phyloP scores from a whole-genome alignment of 2,329 filamentous ascomycete genomes.

The Diaporthe aspalathi region DNA sequence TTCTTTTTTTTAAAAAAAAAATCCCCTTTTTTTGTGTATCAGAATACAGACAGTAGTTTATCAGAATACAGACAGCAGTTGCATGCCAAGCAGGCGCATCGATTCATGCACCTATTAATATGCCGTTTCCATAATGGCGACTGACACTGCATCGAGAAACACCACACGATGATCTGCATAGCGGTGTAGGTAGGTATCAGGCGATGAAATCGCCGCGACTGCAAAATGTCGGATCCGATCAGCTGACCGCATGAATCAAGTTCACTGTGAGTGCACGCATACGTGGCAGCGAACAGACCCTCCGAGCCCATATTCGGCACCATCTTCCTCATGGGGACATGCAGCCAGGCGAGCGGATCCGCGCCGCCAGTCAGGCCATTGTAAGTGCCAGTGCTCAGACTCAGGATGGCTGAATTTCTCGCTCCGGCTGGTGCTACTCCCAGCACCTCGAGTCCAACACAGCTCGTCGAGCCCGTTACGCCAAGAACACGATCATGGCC shows the following conservation, averaged over 20 bases:
- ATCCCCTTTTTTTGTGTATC: no score
- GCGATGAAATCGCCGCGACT: neutral
- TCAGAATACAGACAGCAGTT: no score
- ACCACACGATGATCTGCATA: neutral
- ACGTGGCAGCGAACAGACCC: neutral
- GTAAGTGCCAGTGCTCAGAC: neutral
- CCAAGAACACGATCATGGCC: neutral
- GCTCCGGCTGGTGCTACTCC: neutral
- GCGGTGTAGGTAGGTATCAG: constrained; percentile 7
- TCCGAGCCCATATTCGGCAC: constrained; percentile 4
- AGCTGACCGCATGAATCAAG: constrained; percentile 1
- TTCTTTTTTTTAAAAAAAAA: no score
- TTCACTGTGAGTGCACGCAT: neutral
- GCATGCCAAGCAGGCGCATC: neutral
- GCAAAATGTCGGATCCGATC: neutral
- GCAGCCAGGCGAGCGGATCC: neutral
- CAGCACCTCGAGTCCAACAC: neutral
- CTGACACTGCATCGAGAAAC: neutral
- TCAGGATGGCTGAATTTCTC: neutral
- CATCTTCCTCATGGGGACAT: constrained; percentile 7
- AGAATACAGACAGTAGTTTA: no score
- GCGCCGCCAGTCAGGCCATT: neutral
- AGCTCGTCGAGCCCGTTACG: neutral
- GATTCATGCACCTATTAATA: neutral
- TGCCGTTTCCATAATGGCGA: neutral